phyloP scores from a whole-genome alignment of 441 rosid genomes.

The Populus hybrid region DNA sequence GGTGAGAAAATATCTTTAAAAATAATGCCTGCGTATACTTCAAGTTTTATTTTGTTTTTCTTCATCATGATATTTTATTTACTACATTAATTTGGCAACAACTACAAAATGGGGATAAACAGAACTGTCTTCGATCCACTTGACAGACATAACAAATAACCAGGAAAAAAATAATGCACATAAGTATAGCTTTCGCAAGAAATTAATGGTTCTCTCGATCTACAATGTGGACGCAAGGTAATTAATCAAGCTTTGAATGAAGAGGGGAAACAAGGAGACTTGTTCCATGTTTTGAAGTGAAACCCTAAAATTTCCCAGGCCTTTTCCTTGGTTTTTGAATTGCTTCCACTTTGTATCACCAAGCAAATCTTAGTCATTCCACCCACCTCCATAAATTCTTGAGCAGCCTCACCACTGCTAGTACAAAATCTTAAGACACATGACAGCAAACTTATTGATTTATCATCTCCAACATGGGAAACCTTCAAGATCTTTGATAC shows the following conservation, averaged over 20 bases:
- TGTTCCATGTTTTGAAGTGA: slow-evolving; percentile 17
- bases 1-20: too few relatives aligned
- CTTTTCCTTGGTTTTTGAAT: slow-evolving; percentile 9
- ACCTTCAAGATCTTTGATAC: slow-evolving; percentile 23
- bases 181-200: not conserved
- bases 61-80: too few relatives aligned
- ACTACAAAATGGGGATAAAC: too few relatives aligned
- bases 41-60: too few relatives aligned
- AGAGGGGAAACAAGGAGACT: slow-evolving; percentile 22
- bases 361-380: slow-evolving; percentile 20
- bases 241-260: not conserved
- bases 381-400: slow-evolving; percentile 28
- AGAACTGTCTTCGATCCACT: too few relatives aligned
- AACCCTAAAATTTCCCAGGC: slow-evolving; percentile 28
- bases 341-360: slow-evolving; percentile 19
- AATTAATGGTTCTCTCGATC: not conserved
- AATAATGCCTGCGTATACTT: too few relatives aligned
- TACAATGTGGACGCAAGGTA: not conserved
- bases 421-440: slow-evolving; percentile 20
- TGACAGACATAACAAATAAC: not conserved
- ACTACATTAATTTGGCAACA: too few relatives aligned
- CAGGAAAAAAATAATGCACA: not conserved
- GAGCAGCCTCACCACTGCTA: slow-evolving; percentile 11
- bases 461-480: slow-evolving; percentile 21
- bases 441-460: slow-evolving; percentile 17